phyloP scores from a whole-genome alignment of 2,329 filamentous ascomycete species.

The Clathrospora elynae region DNA sequence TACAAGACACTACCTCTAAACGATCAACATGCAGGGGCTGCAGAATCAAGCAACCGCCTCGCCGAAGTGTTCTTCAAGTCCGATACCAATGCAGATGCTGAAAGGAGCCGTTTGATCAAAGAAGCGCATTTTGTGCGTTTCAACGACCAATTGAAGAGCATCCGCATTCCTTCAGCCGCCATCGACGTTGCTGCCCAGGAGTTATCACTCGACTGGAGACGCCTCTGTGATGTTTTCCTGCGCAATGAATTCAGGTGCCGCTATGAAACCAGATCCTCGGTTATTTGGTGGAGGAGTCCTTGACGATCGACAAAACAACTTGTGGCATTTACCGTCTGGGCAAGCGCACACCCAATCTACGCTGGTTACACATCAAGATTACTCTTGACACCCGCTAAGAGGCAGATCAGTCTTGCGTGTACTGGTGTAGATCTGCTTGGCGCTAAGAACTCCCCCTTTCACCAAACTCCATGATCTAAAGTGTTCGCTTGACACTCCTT shows the following conservation, averaged over 20 bases:
- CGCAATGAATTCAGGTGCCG: conserved; percentile 21
- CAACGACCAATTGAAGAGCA: conserved; percentile 19
- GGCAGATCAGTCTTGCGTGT: conserved; percentile 18
- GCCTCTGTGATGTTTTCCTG: conserved; percentile 21
- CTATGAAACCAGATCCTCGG: conserved; percentile 11
- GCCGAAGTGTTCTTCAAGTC: conserved; percentile 20
- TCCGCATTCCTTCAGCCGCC: conserved; percentile 18
- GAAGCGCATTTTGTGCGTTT: conserved; percentile 25
- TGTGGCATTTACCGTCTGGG: conserved; percentile 14
- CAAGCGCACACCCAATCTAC: conserved; percentile 10
- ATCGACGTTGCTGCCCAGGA: conserved; percentile 17
- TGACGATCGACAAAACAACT: conserved; percentile 7
- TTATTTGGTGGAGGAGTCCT: conserved; percentile 17
- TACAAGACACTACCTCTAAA: conserved; percentile 6
- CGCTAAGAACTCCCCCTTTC: conserved; percentile 14
- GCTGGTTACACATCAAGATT: conserved; percentile 3
- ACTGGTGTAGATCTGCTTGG: conserved; percentile 22
- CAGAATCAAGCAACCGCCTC: conserved; percentile 10
- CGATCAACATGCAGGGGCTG: conserved; percentile 9
- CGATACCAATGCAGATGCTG: conserved; percentile 11
- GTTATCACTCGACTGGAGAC: conserved; percentile 25
- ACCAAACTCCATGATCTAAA: conserved; percentile 8
- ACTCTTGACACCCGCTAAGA: conserved; percentile 10
- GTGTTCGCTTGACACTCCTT: conserved; percentile 10
- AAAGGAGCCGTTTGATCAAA: conserved; percentile 9